phyloP scores from a whole-genome alignment of 1,139 yeast genomes.

The Protomyces inundatus region DNA sequence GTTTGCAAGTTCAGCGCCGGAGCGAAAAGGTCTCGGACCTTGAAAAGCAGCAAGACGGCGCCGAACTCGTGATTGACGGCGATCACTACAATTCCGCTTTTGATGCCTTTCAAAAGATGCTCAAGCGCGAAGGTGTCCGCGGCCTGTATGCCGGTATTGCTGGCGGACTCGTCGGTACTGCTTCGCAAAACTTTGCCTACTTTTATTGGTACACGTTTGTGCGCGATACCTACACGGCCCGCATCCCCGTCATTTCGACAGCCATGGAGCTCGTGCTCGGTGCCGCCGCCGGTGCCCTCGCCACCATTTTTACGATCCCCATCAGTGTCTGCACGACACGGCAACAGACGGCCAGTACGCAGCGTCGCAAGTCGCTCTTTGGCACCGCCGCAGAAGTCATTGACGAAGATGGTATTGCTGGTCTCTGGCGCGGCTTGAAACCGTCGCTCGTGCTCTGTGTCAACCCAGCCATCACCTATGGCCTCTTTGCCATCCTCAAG shows the following conservation, averaged over 20 bases:
- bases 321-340: conserved; percentile 76
- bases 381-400: conserved; percentile 53
- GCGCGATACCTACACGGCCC: conserved; percentile 50
- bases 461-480: conserved; percentile 85
- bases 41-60: conserved; percentile 30
- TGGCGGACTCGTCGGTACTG: conserved; percentile 66
- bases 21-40: background rate
- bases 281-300: conserved; percentile 77
- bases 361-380: conserved; percentile 29
- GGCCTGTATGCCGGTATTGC: conserved; percentile 74
- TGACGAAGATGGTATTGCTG: conserved; percentile 62
- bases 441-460: conserved; percentile 73
- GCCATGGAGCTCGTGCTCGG: conserved; percentile 75
- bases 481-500: conserved; percentile 69
- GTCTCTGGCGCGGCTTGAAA: conserved; percentile 80
- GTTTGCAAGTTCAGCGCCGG: conserved; percentile 53
- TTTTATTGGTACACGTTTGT: conserved; percentile 49
- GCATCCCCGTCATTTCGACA: conserved; percentile 38
- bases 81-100: conserved; percentile 16
- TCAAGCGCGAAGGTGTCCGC: conserved; percentile 36
- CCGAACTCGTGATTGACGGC: conserved; percentile 28
- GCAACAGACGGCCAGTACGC: conserved; percentile 59
- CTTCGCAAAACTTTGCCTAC: conserved; percentile 76
- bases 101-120: conserved; percentile 19
- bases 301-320: conserved; percentile 79